A percentile compares a stretch with the other conserved stretches of the same genome.
Evolutionary conservation across 2,329 filamentous ascomycete species (phyloP).

Genomic region (Ophiostoma angusticollis): DNA sequence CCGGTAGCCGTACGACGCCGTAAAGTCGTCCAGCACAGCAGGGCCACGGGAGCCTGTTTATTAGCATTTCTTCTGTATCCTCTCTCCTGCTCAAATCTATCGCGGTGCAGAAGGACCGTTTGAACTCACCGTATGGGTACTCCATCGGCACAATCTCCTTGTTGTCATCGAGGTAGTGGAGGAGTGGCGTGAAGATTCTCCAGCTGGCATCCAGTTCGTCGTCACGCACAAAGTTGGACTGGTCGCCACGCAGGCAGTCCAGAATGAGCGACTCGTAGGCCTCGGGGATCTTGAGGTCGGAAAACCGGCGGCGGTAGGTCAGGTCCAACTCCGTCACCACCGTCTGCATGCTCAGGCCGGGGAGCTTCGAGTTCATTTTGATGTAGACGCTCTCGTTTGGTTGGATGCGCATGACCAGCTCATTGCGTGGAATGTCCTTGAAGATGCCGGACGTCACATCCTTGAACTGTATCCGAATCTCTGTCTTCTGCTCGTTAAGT

Average conservation of each 20-base stretch:
- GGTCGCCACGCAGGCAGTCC: slow-evolving; percentile 94
- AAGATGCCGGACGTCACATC: slow-evolving; percentile 99
- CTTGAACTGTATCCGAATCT: slow-evolving; percentile 98
- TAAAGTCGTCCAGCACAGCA: slow-evolving; percentile 94
- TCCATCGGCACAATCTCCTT: slow-evolving; percentile 99
- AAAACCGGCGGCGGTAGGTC: slow-evolving; percentile 96
- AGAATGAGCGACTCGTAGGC: slow-evolving; percentile 96
- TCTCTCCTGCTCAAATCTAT: too few species aligned
- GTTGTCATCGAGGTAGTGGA: slow-evolving; percentile 98
- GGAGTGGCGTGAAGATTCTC: slow-evolving; percentile 94
- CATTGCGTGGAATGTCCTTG: slow-evolving; percentile 98
- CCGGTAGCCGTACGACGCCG: slow-evolving; percentile 94
- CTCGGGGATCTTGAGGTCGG: slow-evolving; percentile 97
- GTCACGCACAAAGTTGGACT: slow-evolving; percentile 98
- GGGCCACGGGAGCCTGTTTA: slow-evolving; percentile 81
- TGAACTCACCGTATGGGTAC: slow-evolving; percentile 82
- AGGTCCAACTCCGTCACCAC: slow-evolving; percentile 96
- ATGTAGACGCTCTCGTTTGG: slow-evolving; percentile 99
- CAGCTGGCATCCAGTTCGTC: slow-evolving; percentile 95
- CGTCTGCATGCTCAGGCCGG: slow-evolving; percentile 97
- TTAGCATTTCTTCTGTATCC: too few species aligned
- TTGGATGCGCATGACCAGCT: slow-evolving; percentile 97
- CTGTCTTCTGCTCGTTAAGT: slow-evolving; percentile 98
- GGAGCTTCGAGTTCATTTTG: slow-evolving; percentile 99
- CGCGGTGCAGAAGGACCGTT: too few species aligned